Percentiles rank a stretch among this genome's conserved stretches.
phyloP scores from a whole-genome alignment of 2,329 filamentous ascomycete genomes.

The Diplocarpon rosae region DNA sequence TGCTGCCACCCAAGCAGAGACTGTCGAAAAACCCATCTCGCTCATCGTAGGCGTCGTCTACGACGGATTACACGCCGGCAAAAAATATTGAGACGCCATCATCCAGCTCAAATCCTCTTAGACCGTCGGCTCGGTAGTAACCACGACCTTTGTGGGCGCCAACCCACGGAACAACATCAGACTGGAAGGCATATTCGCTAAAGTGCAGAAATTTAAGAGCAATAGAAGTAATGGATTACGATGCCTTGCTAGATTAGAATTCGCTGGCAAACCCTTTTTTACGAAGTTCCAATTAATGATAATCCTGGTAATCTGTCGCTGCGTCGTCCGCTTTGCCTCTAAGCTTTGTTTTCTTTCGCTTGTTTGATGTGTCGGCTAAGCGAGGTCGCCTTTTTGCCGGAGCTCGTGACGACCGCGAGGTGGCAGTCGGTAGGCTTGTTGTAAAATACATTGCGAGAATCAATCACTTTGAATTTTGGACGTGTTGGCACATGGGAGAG shows the following conservation, averaged over 20 bases:
- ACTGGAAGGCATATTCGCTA: slow-evolving; percentile 64
- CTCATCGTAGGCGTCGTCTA: slow-evolving; percentile 75
- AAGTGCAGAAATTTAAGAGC: slow-evolving; percentile 51
- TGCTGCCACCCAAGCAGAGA: not conserved
- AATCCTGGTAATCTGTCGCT: too few relatives aligned
- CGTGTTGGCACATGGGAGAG: not conserved
- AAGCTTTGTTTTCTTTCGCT: too few relatives aligned
- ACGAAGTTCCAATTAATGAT: too few relatives aligned
- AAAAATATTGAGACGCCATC: slow-evolving; percentile 58
- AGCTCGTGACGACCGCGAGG: too few relatives aligned
- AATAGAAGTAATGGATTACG: too few relatives aligned
- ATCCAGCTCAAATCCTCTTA: slow-evolving; percentile 44
- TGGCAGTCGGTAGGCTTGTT: too few relatives aligned
- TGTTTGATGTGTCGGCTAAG: too few relatives aligned
- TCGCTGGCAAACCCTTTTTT: not conserved
- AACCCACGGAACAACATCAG: slow-evolving; percentile 83
- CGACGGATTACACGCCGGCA: slow-evolving; percentile 54
- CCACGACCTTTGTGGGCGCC: slow-evolving; percentile 66
- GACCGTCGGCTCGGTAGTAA: slow-evolving; percentile 48
- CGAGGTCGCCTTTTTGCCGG: too few relatives aligned
- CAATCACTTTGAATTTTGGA: not conserved
- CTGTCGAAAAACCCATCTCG: slow-evolving; percentile 52
- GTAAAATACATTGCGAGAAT: too few relatives aligned
- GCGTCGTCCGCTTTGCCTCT: too few relatives aligned
- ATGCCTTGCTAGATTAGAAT: not conserved